These are phyloP conservation scores for Suhomyces canberraensis DNA, from an alignment of 805 yeast species.

Conservation along the genomic window DNA sequence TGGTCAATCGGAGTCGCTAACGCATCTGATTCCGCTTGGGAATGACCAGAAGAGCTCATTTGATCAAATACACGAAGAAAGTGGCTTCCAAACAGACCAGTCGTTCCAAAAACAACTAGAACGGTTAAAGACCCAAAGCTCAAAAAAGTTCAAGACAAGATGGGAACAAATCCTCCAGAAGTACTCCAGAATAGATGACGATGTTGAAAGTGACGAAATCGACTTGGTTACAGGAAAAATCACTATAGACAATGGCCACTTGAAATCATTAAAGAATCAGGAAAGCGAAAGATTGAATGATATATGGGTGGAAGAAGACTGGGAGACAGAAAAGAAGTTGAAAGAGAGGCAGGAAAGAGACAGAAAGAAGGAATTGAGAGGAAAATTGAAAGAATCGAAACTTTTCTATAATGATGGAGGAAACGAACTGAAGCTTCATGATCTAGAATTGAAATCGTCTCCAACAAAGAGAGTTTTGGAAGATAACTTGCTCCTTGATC, in stretches of 20 bases:
- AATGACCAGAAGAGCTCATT: no score
- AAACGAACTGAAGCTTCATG: no score
- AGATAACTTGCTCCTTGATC: conserved; percentile 3
- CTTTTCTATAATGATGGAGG: conserved; percentile 5
- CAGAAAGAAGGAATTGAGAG: conserved; percentile 11
- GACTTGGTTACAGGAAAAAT: conserved; percentile 65
- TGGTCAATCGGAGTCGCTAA: no score
- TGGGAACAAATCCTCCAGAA: conserved; percentile 56
- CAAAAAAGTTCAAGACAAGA: conserved; percentile 21
- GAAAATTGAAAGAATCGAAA: conserved; percentile 13
- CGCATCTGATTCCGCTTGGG: no score
- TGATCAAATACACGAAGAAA: not conserved
- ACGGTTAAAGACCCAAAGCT: conserved; percentile 27
- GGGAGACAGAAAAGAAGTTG: conserved; percentile 18
- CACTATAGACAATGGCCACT: conserved; percentile 66
- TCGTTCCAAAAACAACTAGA: conserved; percentile 23
- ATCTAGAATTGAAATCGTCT: not conserved
- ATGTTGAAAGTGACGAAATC: conserved; percentile 58
- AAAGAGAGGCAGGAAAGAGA: conserved; percentile 7
- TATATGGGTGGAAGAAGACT: conserved; percentile 19
- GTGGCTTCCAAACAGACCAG: conserved; percentile 9
- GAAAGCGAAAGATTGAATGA: conserved; percentile 8
- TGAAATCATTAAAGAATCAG: conserved; percentile 40
- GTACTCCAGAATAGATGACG: conserved; percentile 46
- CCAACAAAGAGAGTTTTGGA: not conserved